phyloP scores from a whole-genome alignment of 192 early-diverging fungal genomes.

The Podochytrium sp. region DNA sequence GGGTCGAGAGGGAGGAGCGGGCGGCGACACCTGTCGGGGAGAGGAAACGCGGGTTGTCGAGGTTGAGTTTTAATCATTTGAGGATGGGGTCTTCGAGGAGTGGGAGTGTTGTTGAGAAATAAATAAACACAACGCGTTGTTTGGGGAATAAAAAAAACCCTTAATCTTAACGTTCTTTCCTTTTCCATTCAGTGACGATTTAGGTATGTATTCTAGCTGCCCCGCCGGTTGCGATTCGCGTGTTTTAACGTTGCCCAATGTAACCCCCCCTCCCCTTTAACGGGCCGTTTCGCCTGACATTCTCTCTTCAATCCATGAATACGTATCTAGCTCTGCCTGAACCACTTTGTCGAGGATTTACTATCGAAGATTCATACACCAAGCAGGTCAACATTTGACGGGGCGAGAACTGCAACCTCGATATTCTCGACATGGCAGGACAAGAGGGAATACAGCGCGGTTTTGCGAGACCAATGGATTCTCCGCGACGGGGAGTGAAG shows the following conservation, averaged over 20 bases:
- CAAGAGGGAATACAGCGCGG: slow-evolving; percentile 52
- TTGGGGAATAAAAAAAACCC: too few relatives aligned
- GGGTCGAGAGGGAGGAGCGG: not conserved
- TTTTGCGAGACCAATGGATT: slow-evolving; percentile 98
- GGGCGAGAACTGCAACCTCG: slow-evolving; percentile 82
- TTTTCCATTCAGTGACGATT: too few relatives aligned
- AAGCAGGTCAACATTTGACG: slow-evolving; percentile 96
- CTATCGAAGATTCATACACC: slow-evolving; percentile 99
- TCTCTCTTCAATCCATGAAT: not conserved
- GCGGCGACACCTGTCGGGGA: not conserved
- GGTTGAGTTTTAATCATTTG: not conserved
- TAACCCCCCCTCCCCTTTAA: too few relatives aligned
- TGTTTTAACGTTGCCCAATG: too few relatives aligned
- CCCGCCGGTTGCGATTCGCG: too few relatives aligned
- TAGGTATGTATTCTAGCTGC: too few relatives aligned
- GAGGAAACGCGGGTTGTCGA: not conserved
- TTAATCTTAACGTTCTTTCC: not conserved
- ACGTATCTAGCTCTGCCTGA: slow-evolving; percentile 47
- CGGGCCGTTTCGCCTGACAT: too few relatives aligned
- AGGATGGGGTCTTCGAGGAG: not conserved
- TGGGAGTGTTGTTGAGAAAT: not conserved
- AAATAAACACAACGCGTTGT: not conserved
- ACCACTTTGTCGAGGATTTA: slow-evolving; percentile 69
- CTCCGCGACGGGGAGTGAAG: slow-evolving; percentile 94
- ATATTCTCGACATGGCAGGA: slow-evolving; percentile 94